Conservation (phyloP, 2,329 filamentous ascomycete species). For the Neofusicoccum sp. region DNA sequence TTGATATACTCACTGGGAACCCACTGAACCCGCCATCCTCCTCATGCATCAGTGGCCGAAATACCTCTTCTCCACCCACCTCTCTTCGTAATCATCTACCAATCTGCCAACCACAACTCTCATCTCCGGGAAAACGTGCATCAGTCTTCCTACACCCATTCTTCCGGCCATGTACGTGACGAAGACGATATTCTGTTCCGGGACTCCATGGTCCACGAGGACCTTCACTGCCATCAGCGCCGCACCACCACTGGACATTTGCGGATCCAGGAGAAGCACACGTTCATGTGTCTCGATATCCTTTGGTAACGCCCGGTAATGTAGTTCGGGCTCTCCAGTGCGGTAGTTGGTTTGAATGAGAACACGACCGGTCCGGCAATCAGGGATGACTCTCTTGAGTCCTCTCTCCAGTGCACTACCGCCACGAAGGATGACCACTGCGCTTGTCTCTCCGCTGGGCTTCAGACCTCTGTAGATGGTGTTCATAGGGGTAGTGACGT, state of each 20-base stretch:
- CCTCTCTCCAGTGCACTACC: constrained; percentile 87
- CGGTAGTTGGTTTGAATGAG: constrained; percentile 79
- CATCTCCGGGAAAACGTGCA: constrained; percentile 84
- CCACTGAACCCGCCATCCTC: neutral
- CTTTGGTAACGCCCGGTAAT: constrained; percentile 75
- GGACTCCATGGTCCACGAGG: constrained; percentile 89
- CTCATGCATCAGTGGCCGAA: constrained; percentile 66
- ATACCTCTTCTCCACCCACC: constrained; percentile 89
- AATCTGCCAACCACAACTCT: constrained; percentile 82
- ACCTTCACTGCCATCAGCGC: constrained; percentile 93
- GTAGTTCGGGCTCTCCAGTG: constrained; percentile 81
- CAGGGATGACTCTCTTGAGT: constrained; percentile 84
- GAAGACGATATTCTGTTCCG: constrained; percentile 80
- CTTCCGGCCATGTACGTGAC: constrained; percentile 89
- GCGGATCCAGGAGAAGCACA: constrained; percentile 84
- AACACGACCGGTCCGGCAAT: constrained; percentile 83
- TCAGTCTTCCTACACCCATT: constrained; percentile 78
- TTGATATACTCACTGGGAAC: neutral
- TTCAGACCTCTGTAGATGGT: constrained; percentile 69
- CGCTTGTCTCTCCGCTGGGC: constrained; percentile 68
- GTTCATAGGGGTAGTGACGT: constrained; percentile 69
- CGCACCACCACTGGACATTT: constrained; percentile 88
- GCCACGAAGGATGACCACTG: constrained; percentile 83
- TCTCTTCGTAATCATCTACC: constrained; percentile 75
- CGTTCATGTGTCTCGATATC: constrained; percentile 73